phyloP scores from a whole-genome alignment of 179 eudicot genomes.

The Gypsophila paniculata region DNA sequence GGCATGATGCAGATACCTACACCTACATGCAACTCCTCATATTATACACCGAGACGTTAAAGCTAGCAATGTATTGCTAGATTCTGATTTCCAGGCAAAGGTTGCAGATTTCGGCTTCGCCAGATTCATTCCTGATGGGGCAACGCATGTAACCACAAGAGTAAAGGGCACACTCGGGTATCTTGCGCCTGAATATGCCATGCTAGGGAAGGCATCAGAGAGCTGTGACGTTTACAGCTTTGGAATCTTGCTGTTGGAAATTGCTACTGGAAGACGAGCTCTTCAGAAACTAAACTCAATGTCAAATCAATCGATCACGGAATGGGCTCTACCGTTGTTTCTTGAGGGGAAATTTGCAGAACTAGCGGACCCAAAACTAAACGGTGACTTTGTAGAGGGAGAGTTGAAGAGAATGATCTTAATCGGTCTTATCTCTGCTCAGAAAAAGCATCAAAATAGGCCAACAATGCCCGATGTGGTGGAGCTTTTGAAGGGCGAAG shows the following conservation, averaged over 20 bases:
- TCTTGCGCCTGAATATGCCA: conserved; percentile 85
- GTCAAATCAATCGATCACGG: conserved; percentile 46
- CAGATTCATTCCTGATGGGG: conserved; percentile 74
- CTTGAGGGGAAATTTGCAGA: conserved; percentile 53
- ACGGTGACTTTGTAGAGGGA: conserved; percentile 55
- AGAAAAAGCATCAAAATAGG: conserved; percentile 58
- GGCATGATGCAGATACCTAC: conserved; percentile 58
- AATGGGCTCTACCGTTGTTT: conserved; percentile 75
- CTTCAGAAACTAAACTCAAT: conserved; percentile 46
- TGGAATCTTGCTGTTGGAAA: conserved; percentile 82
- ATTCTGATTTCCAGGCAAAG: conserved; percentile 68
- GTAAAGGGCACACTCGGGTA: conserved; percentile 81
- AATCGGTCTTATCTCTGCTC: conserved; percentile 60
- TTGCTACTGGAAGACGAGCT: conserved; percentile 71
- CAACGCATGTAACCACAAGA: conserved; percentile 67
- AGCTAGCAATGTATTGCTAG: conserved; percentile 87
- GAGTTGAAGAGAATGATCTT: conserved; percentile 54
- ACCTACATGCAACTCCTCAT: conserved; percentile 80
- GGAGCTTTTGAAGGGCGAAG: conserved; percentile 65
- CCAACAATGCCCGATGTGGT: conserved; percentile 80
- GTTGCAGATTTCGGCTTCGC: conserved; percentile 97
- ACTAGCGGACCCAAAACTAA: conserved; percentile 64
- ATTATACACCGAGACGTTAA: conserved; percentile 87
- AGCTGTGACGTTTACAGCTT: conserved; percentile 88
- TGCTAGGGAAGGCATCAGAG: conserved; percentile 79